phyloP scores from a whole-genome alignment of 1,284 basidiomycete species.

The Malassezia restricta region DNA sequence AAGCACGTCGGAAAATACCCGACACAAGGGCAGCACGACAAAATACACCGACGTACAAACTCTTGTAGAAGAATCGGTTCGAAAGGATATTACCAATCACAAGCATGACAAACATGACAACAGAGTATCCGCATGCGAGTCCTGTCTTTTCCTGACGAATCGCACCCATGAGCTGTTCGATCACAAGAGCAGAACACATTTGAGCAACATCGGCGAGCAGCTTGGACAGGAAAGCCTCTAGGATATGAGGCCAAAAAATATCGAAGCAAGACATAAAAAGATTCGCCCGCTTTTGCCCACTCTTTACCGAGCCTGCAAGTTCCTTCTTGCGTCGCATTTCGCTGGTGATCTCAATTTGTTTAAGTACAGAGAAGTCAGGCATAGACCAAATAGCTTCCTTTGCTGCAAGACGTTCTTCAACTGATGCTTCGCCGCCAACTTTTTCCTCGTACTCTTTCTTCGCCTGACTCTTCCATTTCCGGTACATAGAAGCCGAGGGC shows the following conservation, averaged over 20 bases:
- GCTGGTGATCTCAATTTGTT: conserved; percentile 3
- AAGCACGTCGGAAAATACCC: conserved; percentile 68
- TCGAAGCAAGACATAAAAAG: conserved; percentile 63
- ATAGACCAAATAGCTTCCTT: conserved; percentile 27
- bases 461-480: conserved; percentile 56
- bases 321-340: conserved; percentile 5
- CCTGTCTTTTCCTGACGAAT: conserved; percentile 18
- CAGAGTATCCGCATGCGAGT: conserved; percentile 29
- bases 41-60: conserved; percentile 53
- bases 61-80: conserved; percentile 66
- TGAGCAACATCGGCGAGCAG: conserved; percentile 34
- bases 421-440: conserved; percentile 17
- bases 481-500: conserved; percentile 51
- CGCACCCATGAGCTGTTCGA: conserved; percentile 32
- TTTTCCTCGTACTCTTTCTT: not conserved
- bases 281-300: conserved; percentile 51
- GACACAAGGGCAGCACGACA: conserved; percentile 75
- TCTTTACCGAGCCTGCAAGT: conserved; percentile 16
- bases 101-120: conserved; percentile 15
- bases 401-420: conserved; percentile 20
- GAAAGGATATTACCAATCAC: conserved; percentile 25
- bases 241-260: conserved; percentile 58
- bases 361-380: conserved; percentile 16
- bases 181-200: conserved; percentile 36
- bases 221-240: conserved; percentile 50